Evolutionary conservation across 805 yeast species (phyloP), one percentile per base, ranked within the genome.

Genomic region (Ogataea pilisensis): DNA sequence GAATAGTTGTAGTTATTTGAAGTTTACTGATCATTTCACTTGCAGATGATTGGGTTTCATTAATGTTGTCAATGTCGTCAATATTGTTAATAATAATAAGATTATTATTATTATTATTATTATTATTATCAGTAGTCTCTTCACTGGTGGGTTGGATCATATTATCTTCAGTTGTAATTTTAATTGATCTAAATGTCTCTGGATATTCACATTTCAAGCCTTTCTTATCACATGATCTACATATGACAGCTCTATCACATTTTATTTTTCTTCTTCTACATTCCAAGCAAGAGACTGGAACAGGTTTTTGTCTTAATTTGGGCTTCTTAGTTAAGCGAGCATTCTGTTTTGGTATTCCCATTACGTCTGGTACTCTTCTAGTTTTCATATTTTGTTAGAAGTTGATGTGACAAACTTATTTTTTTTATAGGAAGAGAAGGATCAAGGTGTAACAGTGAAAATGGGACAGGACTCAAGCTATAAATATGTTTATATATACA

Each of bases 111-210:
- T n/a, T n/a, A n/a, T n/a, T n/a, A n/a, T n/a, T n/a, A n/a, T n/a
- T n/a, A n/a, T n/a, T n/a, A n/a, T n/a, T n/a, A n/a, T n/a, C n/a
- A n/a, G n/a, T n/a, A n/a, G n/a, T n/a, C n/a, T n/a, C n/a, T n/a
- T n/a, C n/a, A n/a, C n/a, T n/a, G n/a, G n/a, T n/a, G n/a, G n/a
- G n/a, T n/a, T n/a, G n/a, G n/a, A 16, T 27, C 25, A 9, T 6
- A 22, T n/a, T 7, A 19, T 22, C 16, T 9, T 31, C 14, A 5
- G 27, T 38, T 18, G 31, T 44, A n/a, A 60, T 49, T 43, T 60
- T 63, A 22, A 66, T 67, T 31, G 72, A 70, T 47, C 76, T 54
- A 46, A 70, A 71, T 2, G 71, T 70, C 13, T 70, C 60, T 3
- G 76, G 76, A 43, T 67, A 71, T 28, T 60, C 63, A 53, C 76